Base-by-base conservation (phyloP, 352 stramenopile species). In the Globisporangium cylindrosporum region DNA sequence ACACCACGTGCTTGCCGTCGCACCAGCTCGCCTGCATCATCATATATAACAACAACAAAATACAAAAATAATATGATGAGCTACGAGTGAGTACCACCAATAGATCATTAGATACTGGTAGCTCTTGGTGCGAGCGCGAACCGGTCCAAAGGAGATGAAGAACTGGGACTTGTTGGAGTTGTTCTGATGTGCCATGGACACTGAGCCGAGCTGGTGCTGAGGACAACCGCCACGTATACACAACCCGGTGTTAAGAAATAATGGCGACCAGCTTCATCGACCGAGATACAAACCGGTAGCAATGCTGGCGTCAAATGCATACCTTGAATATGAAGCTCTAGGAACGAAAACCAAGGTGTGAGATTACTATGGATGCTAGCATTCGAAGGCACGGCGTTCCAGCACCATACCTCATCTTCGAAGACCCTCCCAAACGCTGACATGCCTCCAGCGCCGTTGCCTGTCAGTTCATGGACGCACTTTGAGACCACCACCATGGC, bases 1-100 rank as follows among this genome's bases (percentile, higher is more conserved):
- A 99, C 20, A 99, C 97, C 43, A 99, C 97, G 86, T 99, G 98
- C 80, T 99, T 99, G 48, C 94, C 94, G 80, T 99, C 95, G 59
- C 99, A 89, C 83, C 86, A 94, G 67, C 82, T 91, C 2, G 71
- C 72, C 82, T 91, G 71, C 27, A 32, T 32, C 27, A 32, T 32
- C 27, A 32, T 32, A 32, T 32, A 32, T 3, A 32, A 32, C 27
- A 32, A 32, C 27, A 32, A 32, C 27, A 32, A 32, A 32, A 32
- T 32, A 32, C 27, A 32, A 32, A 32, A 32, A 32, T 32, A 32
- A 32, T 32, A 0, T 32, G 27, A 32, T 32, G 15, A 59, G 38
- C n/a, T 10, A 20, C 55, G 27, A 34, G 7, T 18, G 27, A 20
- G 38, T 48, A 7, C 14, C 25, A 62, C 10, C 29, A 53, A 9